Conservation (phyloP, 2,329 filamentous ascomycete species). For the Phaeosphaeriaceae sp. region DNA sequence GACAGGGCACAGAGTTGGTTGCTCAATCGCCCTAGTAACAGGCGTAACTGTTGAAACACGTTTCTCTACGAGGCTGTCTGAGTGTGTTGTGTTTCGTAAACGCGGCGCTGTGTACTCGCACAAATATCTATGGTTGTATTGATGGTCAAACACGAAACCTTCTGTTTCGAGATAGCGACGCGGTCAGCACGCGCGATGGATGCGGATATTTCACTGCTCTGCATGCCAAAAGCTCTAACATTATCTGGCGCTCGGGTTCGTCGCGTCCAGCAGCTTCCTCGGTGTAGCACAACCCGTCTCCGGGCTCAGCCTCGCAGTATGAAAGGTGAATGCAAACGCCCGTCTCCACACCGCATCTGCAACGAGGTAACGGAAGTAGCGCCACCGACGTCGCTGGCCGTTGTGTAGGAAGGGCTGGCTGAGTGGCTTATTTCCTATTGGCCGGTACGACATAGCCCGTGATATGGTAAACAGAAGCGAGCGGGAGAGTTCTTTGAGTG, state of each 20-base stretch:
- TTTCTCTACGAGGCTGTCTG: not conserved
- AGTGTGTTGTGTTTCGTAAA: not conserved
- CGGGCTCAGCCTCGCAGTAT: not conserved
- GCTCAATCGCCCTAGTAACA: not conserved
- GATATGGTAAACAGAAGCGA: conserved; percentile 7
- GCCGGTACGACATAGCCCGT: conserved; percentile 5
- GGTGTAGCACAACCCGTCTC: not conserved
- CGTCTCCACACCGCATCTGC: conserved; percentile 5
- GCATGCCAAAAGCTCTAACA: not conserved
- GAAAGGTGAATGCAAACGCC: conserved; percentile 1
- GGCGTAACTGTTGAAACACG: not conserved
- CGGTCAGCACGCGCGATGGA: not conserved
- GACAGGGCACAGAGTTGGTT: not conserved
- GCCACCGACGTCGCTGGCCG: conserved; percentile 7
- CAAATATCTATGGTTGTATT: not conserved
- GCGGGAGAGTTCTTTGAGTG: not conserved
- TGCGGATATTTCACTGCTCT: not conserved
- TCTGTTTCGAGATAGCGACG: not conserved
- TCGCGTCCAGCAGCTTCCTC: not conserved
- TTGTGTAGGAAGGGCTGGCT: not conserved
- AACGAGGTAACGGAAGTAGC: not conserved
- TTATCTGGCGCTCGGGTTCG: not conserved
- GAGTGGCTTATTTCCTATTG: conserved; percentile 5
- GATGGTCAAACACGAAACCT: not conserved
- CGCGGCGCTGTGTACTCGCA: not conserved